These are phyloP conservation scores for Xylaria flabelliformis DNA, from an alignment of 495 filamentous ascomycete genomes.

Conservation along the genomic window DNA sequence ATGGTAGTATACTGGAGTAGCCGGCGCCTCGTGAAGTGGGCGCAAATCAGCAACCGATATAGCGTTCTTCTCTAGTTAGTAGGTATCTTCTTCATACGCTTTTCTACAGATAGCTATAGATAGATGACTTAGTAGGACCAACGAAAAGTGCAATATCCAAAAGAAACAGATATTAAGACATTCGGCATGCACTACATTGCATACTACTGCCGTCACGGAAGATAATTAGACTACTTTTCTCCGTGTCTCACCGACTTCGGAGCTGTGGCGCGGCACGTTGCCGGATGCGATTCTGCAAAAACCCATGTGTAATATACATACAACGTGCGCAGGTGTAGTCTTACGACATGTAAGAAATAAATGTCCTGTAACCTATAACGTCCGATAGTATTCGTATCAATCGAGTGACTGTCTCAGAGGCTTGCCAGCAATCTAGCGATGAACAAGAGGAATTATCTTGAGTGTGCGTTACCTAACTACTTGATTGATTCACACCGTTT, in stretches of 20 bases:
- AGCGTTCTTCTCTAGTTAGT: neutral
- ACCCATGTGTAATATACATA: slow-evolving; percentile 2
- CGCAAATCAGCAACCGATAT: slow-evolving; percentile 1
- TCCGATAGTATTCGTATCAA: neutral
- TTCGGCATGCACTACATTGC: neutral
- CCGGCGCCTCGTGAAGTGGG: slow-evolving; percentile 21
- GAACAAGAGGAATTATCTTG: neutral
- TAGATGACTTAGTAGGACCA: neutral
- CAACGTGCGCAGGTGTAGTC: neutral
- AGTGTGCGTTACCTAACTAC: neutral
- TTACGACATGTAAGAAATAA: neutral
- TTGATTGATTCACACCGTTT: neutral
- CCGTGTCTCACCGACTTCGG: slow-evolving; percentile 2
- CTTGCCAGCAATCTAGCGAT: neutral
- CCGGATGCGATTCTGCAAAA: slow-evolving; percentile 3
- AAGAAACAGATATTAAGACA: neutral
- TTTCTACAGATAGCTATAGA: neutral
- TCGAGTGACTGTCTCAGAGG: neutral
- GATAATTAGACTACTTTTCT: neutral
- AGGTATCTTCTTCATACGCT: neutral
- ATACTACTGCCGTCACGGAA: neutral
- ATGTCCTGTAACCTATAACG: neutral
- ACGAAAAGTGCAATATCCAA: neutral
- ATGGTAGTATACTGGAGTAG: neutral
- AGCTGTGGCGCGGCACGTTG: neutral